Conservation (phyloP, 352 stramenopile species). For the Phytophthora pseudosyringae region DNA sequence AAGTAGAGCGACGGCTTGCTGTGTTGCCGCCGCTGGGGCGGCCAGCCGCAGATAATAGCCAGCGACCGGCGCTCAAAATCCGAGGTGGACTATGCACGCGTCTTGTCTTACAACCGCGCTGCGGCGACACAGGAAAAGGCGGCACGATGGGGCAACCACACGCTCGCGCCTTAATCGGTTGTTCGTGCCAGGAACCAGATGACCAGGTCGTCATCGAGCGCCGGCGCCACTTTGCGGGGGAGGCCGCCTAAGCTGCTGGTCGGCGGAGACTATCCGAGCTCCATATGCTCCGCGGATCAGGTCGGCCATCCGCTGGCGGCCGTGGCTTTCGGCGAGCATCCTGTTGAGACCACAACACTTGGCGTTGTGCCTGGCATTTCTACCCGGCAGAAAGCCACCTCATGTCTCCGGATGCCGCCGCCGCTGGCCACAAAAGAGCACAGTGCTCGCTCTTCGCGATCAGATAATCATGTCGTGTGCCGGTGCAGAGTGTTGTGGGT, state of each 20-base stretch:
- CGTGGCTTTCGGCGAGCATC: slow-evolving; percentile 16
- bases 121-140: slow-evolving; percentile 20
- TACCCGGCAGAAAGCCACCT: slow-evolving; percentile 24
- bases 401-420: slow-evolving; percentile 17
- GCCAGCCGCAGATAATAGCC: slow-evolving; percentile 9
- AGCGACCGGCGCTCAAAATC: slow-evolving; percentile 24
- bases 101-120: slow-evolving; percentile 13
- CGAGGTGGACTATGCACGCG: slow-evolving; percentile 19
- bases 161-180: slow-evolving; percentile 20
- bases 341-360: slow-evolving; percentile 22
- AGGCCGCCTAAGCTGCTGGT: slow-evolving; percentile 2
- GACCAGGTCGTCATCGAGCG: slow-evolving; percentile 12
- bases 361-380: slow-evolving; percentile 15
- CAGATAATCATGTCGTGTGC: slow-evolving; percentile 4
- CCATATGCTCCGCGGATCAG: slow-evolving; percentile 25
- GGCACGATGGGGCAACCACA: slow-evolving; percentile 25
- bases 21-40: not conserved
- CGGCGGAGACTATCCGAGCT: slow-evolving; percentile 9
- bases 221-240: slow-evolving; percentile 8
- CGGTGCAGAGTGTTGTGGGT: too few species aligned
- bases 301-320: slow-evolving; percentile 8
- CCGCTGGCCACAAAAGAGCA: slow-evolving; percentile 9
- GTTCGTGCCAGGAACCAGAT: slow-evolving; percentile 15
- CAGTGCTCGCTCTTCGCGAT: slow-evolving; percentile 17
- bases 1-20: not conserved